Percentiles rank a stretch among this genome's conserved stretches.
phyloP scores from a whole-genome alignment of 2,329 filamentous ascomycete species.

The Ascocoryne sarcoides region DNA sequence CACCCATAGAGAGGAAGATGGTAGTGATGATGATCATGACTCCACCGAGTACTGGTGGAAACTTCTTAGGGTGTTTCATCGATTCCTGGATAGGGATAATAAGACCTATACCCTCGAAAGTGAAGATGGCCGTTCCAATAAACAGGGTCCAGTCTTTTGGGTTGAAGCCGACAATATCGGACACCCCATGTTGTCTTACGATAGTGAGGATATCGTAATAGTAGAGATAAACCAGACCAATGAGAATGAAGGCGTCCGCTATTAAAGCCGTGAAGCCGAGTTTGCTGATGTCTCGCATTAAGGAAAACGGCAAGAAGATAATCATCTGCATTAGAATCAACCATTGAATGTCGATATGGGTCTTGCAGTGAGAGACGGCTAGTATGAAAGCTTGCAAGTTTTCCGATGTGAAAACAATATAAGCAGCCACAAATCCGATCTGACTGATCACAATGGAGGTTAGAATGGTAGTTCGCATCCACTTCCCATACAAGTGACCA shows the following conservation, averaged over 20 bases:
- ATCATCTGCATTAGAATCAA: slow-evolving; percentile 93
- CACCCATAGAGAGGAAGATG: slow-evolving; percentile 84
- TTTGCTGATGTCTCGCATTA: slow-evolving; percentile 95
- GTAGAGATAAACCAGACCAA: slow-evolving; percentile 88
- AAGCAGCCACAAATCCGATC: slow-evolving; percentile 87
- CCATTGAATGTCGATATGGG: slow-evolving; percentile 75
- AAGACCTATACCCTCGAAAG: slow-evolving; percentile 93
- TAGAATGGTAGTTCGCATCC: slow-evolving; percentile 82
- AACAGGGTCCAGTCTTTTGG: slow-evolving; percentile 89
- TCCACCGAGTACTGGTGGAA: slow-evolving; percentile 75
- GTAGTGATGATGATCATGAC: slow-evolving; percentile 95
- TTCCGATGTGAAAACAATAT: slow-evolving; percentile 94
- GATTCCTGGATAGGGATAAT: slow-evolving; percentile 98
- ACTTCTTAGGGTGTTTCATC: slow-evolving; percentile 86
- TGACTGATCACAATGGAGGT: slow-evolving; percentile 91
- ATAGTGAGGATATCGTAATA: slow-evolving; percentile 91
- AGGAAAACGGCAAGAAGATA: slow-evolving; percentile 87
- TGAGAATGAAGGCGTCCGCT: slow-evolving; percentile 87
- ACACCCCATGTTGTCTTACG: slow-evolving; percentile 58
- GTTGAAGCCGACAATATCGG: slow-evolving; percentile 90
- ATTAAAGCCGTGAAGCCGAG: slow-evolving; percentile 90
- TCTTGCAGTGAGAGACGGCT: slow-evolving; percentile 81
- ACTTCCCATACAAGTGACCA: slow-evolving; percentile 79
- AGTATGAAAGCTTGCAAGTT: slow-evolving; percentile 92
- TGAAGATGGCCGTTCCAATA: slow-evolving; percentile 98